Percentiles rank a stretch among this genome's conserved stretches.
Evolutionary conservation across 2,329 filamentous ascomycete species (phyloP).

Genomic region (Colletotrichum viniferum): DNA sequence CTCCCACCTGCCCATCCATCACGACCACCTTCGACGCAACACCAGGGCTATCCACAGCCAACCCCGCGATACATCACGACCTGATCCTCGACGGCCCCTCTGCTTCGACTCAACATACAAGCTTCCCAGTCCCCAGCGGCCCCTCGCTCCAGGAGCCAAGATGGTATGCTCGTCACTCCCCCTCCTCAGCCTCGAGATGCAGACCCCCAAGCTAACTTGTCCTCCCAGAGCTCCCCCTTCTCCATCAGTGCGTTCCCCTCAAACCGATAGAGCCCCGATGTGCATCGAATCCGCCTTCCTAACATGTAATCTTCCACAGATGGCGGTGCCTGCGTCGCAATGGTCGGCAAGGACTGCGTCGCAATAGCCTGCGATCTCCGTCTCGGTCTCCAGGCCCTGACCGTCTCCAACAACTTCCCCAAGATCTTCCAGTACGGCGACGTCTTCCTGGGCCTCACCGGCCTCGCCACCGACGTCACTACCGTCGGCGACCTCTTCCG

Average conservation of each 20-base stretch:
- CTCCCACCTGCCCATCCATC: constrained; percentile 24
- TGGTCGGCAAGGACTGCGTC: constrained; percentile 99
- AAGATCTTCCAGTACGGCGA: constrained; percentile 99
- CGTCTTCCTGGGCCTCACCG: constrained; percentile 93
- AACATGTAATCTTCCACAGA: constrained; percentile 44
- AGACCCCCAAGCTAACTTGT: constrained; percentile 36
- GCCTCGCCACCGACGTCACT: constrained; percentile 92
- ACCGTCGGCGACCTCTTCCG: constrained; percentile 97
- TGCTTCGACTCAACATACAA: neutral
- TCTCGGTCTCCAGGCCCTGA: constrained; percentile 93
- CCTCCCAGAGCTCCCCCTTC: constrained; percentile 80
- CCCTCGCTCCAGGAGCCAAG: constrained; percentile 24
- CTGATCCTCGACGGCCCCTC: neutral
- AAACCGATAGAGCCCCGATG: constrained; percentile 3
- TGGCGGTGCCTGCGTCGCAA: constrained; percentile 95
- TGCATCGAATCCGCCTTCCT: constrained; percentile 19
- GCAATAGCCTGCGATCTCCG: constrained; percentile 99
- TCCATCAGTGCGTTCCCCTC: constrained; percentile 77
- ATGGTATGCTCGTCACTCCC: constrained; percentile 22
- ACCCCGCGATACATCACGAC: constrained; percentile 1
- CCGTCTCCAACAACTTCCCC: constrained; percentile 99
- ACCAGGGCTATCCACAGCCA: constrained; percentile 2
- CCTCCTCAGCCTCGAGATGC: constrained; percentile 14
- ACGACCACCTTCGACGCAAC: constrained; percentile 12
- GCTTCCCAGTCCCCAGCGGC: neutral